Base-by-base conservation (phyloP, 2,329 filamentous ascomycete species). In the Colletotrichum tanaceti region DNA sequence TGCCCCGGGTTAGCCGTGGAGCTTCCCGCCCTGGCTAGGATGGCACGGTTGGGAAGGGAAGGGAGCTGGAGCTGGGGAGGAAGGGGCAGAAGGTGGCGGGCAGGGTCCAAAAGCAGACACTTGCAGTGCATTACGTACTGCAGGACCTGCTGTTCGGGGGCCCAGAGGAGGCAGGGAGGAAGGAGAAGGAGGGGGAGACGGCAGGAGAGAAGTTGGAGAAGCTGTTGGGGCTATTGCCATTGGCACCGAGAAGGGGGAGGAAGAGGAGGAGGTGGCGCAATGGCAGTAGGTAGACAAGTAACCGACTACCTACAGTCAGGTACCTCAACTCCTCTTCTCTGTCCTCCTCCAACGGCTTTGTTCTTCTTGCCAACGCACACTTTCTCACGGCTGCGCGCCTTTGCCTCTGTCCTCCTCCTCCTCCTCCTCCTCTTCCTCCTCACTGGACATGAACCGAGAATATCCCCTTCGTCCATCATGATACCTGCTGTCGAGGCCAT, bases 401-500 rank as follows among this genome's bases (percentile, higher is more conserved):
- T 58, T 14, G 39, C 43, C 43, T 32, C 28, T 46, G 41, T 5
- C 28, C 7, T 32, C 28, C 28, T 20, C 43, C 9, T 5, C 18
- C 18, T 7, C 20, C 35, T 16, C 54, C 28, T 28, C 16, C 24
- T 35, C 32, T n/a, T n/a, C n/a, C n/a, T n/a, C n/a, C 10, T 14
- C 11, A 28, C 4, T 43, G n/a, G 49, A 39, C 4, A 69, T 70
- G 68, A 41, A 22, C 41, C 58, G 43, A 22, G 50, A 6, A 49
- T 35, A 24, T 10, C n/a, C 22, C 16, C 41, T 3, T 11, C 35
- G 39, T 16, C 41, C 57, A 55, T 28, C 41, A 71, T 71, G 70
- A 71, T 66, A 63, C 11, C 65, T 52, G 65, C 66, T 44, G 71
- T 71, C 18, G 71, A 75, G 69, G 71, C 71, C 67, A 63, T 72